phyloP scores from a whole-genome alignment of 1,284 basidiomycete genomes.

The Earliella scabrosa region DNA sequence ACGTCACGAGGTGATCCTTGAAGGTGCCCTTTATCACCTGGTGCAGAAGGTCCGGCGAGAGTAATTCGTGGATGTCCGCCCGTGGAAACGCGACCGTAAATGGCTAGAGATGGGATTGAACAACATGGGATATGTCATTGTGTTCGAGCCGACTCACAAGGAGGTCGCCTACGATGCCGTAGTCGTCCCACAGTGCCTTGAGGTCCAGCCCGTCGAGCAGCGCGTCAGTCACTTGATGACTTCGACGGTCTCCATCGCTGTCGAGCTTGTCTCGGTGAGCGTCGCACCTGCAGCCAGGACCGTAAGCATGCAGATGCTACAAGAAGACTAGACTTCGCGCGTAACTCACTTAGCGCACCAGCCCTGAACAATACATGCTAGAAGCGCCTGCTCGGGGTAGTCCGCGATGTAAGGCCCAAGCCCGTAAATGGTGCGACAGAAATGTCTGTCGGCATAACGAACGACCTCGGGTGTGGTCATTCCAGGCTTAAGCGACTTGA shows the following conservation, averaged over 20 bases:
- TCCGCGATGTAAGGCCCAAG: slow-evolving; percentile 37
- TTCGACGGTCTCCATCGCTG: not conserved
- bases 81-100: slow-evolving; percentile 10
- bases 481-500: slow-evolving; percentile 10
- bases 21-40: slow-evolving; percentile 12
- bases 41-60: slow-evolving; percentile 12
- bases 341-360: slow-evolving; percentile 33
- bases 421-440: slow-evolving; percentile 26
- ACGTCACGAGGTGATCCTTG: slow-evolving; percentile 24
- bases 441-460: slow-evolving; percentile 30
- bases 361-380: slow-evolving; percentile 29
- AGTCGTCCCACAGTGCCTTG: slow-evolving; percentile 20
- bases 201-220: slow-evolving; percentile 8
- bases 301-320: too few species aligned
- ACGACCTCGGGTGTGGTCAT: slow-evolving; percentile 30
- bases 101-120: not conserved
- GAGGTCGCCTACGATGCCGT: slow-evolving; percentile 25
- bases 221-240: slow-evolving; percentile 10
- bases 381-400: slow-evolving; percentile 34
- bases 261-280: slow-evolving; percentile 17
- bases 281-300: slow-evolving; percentile 6
- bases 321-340: too few species aligned
- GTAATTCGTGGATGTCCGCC: slow-evolving; percentile 12
- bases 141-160: slow-evolving; percentile 9
- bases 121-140: not conserved